Conservation (phyloP, 371 early-diverging fungal species). For the Actinomortierella wolfii region DNA sequence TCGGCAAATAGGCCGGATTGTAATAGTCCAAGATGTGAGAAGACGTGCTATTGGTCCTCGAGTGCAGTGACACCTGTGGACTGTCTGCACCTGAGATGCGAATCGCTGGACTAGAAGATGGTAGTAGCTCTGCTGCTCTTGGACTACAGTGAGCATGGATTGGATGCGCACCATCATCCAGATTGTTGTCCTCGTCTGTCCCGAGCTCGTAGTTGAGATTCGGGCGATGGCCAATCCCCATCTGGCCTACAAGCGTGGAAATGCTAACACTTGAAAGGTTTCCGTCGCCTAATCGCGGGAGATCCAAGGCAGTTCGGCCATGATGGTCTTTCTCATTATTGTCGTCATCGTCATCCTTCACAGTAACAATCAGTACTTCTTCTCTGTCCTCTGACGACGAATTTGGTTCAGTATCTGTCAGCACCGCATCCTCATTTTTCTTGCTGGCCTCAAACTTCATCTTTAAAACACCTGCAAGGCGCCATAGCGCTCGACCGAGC, state of each 20-base stretch:
- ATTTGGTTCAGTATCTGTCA: not conserved
- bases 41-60: conserved; percentile 14
- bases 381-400: not conserved
- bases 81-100: too few species aligned
- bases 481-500: conserved; percentile 16
- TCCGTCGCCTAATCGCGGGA: not conserved
- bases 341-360: conserved; percentile 8
- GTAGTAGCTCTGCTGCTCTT: too few species aligned
- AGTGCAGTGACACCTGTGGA: too few species aligned
- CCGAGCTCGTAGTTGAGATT: conserved; percentile 24
- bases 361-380: conserved; percentile 10
- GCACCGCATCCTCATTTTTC: not conserved
- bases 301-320: conserved; percentile 27
- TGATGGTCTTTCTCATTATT: conserved; percentile 2
- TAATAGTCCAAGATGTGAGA: conserved; percentile 34
- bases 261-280: conserved; percentile 11
- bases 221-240: conserved; percentile 34
- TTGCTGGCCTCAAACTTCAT: conserved; percentile 2
- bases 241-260: conserved; percentile 31
- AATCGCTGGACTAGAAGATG: too few species aligned
- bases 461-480: conserved; percentile 7
- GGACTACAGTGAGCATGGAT: too few species aligned
- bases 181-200: conserved; percentile 22
- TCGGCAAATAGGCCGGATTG: conserved; percentile 14
- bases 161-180: too few species aligned